These are phyloP conservation scores for Mycena pura DNA, from an alignment of 768 basidiomycete genomes.

Conservation along the genomic window DNA sequence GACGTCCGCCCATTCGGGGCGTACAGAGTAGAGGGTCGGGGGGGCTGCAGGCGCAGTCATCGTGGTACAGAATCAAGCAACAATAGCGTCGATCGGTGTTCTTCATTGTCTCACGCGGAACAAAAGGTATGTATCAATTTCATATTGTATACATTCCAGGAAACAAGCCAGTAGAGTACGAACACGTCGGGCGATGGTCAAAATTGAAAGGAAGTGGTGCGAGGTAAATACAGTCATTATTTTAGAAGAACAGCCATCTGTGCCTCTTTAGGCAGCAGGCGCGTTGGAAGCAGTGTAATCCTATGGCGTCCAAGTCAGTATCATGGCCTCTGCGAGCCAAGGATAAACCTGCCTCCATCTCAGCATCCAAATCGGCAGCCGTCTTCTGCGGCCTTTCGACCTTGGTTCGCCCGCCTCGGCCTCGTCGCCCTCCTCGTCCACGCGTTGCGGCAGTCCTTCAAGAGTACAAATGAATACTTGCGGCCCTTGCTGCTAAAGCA, in stretches of 20 bases:
- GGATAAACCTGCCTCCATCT: conserved; percentile 84
- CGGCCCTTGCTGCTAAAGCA: neutral
- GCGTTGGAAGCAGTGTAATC: conserved; percentile 72
- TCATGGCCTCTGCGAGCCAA: conserved; percentile 15
- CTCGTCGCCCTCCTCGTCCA: conserved; percentile 53
- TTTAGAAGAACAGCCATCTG: neutral
- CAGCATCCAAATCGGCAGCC: conserved; percentile 92
- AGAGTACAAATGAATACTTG: conserved; percentile 2
- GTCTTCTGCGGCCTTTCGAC: conserved; percentile 76
- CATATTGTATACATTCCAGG: neutral
- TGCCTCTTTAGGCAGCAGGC: conserved; percentile 43
- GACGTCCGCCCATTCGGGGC: conserved; percentile 83
- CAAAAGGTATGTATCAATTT: neutral
- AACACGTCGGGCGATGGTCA: neutral
- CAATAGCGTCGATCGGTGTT: neutral
- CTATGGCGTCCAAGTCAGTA: conserved; percentile 39
- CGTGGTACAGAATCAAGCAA: conserved; percentile 19
- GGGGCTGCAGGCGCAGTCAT: conserved; percentile 11
- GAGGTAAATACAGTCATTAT: too few species aligned
- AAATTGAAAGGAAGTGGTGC: neutral
- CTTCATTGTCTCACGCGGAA: neutral
- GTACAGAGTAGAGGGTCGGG: conserved; percentile 58
- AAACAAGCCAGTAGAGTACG: neutral
- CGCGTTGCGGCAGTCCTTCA: conserved; percentile 38
- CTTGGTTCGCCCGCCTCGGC: conserved; percentile 52